Evolutionary conservation across 2,329 filamentous ascomycete genomes (phyloP), one percentile per base, ranked within the genome.

Genomic region (Grosmannia penicillata): DNA sequence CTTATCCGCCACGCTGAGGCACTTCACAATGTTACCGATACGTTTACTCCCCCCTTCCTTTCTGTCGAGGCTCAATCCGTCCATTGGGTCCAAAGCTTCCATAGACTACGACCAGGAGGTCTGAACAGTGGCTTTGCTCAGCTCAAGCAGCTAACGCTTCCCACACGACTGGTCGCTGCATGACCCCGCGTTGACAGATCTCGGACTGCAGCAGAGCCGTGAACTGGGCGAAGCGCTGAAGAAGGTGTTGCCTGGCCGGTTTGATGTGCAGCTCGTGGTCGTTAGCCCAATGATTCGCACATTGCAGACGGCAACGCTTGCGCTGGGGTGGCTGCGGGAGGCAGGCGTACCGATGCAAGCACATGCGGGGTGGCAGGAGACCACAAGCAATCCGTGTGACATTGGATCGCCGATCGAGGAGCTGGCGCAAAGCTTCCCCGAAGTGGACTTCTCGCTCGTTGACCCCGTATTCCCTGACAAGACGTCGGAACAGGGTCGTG

Each of bases 1-100:
- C 66, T 96, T 51, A 78, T 95, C 51, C 82, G 89, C 48, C 89
- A 96, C 67, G 89, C 83, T 14, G 83, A 96, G 57, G 70, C 65
- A 8, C 51, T 63, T n/a, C 70, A 75, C 52, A 75, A 75, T 42
- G 56, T 60, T 13, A 51, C 57, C 36, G 54, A 72, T 72, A 60
- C 58, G 68, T 22, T 21, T 30, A 11, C 26, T 15, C 13, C 8
- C 14, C 22, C 24, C 8, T 39, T 13, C 4, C 15, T 8, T 5
- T 11, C 23, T 22, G 18, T 18, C 18, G n/a, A n/a, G n/a, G n/a
- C n/a, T n/a, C n/a, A n/a, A n/a, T n/a, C n/a, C n/a, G n/a, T n/a
- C n/a, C n/a, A n/a, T n/a, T n/a, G n/a, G n/a, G n/a, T n/a, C n/a
- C n/a, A n/a, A n/a, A n/a, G n/a, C n/a, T n/a, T n/a, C n/a, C n/a